These are phyloP conservation scores for Cryphonectria naterciae DNA, from an alignment of 2,329 filamentous ascomycete genomes.

Conservation along the genomic window DNA sequence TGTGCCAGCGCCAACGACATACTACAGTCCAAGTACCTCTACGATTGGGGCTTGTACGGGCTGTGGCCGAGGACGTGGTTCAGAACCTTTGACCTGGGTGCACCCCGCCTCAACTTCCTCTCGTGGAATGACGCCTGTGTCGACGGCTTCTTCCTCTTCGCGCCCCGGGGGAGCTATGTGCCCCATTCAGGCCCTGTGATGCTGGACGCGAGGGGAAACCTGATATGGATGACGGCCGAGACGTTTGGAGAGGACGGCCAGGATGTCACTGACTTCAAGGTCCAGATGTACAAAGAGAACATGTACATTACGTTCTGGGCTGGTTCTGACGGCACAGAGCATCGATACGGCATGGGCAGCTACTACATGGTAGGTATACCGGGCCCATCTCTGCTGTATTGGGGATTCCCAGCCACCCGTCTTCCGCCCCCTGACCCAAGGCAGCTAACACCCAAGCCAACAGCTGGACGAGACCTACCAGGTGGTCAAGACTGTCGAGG, in stretches of 20 bases:
- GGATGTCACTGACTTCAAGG: slow-evolving; percentile 30
- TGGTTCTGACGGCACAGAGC: slow-evolving; percentile 18
- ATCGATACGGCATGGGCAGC: slow-evolving; percentile 26
- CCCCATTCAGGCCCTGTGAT: slow-evolving; percentile 32
- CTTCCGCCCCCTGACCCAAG: not conserved
- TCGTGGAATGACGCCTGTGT: slow-evolving; percentile 27
- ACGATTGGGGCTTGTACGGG: slow-evolving; percentile 31
- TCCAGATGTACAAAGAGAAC: slow-evolving; percentile 38
- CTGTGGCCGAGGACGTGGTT: slow-evolving; percentile 28
- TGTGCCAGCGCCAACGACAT: slow-evolving; percentile 10
- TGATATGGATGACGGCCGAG: slow-evolving; percentile 34
- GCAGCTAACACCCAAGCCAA: not conserved
- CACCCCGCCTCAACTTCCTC: slow-evolving; percentile 30
- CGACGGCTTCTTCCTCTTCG: slow-evolving; percentile 29
- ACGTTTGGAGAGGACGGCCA: slow-evolving; percentile 30
- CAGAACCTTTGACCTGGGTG: slow-evolving; percentile 25
- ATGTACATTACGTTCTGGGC: slow-evolving; percentile 43
- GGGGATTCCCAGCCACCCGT: not conserved
- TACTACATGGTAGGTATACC: slow-evolving; percentile 22
- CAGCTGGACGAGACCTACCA: slow-evolving; percentile 29
- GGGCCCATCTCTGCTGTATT: no score
- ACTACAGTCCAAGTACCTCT: slow-evolving; percentile 24
- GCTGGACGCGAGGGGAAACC: slow-evolving; percentile 33
- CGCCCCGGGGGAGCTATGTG: slow-evolving; percentile 28
- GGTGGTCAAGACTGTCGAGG: slow-evolving; percentile 31